A percentile compares a stretch with the other conserved stretches of the same genome.
phyloP scores from a whole-genome alignment of 495 filamentous ascomycete genomes.

The Niebla homalea region DNA sequence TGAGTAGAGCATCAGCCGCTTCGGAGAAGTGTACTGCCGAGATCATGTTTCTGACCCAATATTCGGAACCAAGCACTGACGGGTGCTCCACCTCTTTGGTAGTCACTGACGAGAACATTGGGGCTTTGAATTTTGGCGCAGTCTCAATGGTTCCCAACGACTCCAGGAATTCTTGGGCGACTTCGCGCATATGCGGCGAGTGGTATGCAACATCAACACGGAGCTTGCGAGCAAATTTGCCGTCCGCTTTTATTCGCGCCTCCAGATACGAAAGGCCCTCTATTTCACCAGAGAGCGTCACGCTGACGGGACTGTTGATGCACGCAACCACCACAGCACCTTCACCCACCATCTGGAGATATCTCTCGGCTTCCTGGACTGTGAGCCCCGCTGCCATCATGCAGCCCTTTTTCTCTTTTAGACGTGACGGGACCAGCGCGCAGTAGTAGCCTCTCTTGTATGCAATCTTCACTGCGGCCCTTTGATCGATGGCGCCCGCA shows the following conservation, averaged over 20 bases:
- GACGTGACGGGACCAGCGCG: too few species aligned
- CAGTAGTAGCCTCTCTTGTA: too few species aligned
- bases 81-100: slow-evolving; percentile 14
- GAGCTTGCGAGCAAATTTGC: slow-evolving; percentile 3
- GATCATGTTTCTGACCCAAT: slow-evolving; percentile 29
- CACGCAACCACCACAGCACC: slow-evolving; percentile 16
- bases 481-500: not conserved
- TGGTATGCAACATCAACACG: slow-evolving; percentile 24
- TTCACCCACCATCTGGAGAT: slow-evolving; percentile 12
- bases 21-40: slow-evolving; percentile 28
- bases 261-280: slow-evolving; percentile 6
- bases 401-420: too few species aligned
- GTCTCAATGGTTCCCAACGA: slow-evolving; percentile 19
- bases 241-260: not conserved
- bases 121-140: not conserved
- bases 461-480: too few species aligned
- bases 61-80: slow-evolving; percentile 8
- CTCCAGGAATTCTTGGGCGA: slow-evolving; percentile 23
- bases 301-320: slow-evolving; percentile 22
- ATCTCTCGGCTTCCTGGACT: slow-evolving; percentile 4
- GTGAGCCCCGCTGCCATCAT: slow-evolving; percentile 3
- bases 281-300: slow-evolving; percentile 19
- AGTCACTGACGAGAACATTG: slow-evolving; percentile 31
- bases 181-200: slow-evolving; percentile 26
- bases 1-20: slow-evolving; percentile 15